Conservation (phyloP, 1,284 basidiomycete species). For the Grifola frondosa region DNA sequence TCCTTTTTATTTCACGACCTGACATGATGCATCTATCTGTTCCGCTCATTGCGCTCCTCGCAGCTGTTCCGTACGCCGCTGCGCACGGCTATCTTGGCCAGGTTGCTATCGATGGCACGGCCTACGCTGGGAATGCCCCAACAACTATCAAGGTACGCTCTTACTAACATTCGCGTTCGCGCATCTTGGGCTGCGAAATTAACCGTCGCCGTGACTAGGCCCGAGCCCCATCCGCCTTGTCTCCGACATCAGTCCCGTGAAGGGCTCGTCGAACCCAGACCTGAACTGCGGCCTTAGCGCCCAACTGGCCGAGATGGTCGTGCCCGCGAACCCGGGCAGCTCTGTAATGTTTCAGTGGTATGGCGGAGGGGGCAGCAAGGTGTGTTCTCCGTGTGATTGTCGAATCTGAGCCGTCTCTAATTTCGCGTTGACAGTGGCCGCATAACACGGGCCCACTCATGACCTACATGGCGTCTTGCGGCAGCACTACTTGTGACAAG, state of each 20-base stretch:
- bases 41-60: slow-evolving; percentile 14
- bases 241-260: slow-evolving; percentile 54
- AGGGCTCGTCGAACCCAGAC: slow-evolving; percentile 56
- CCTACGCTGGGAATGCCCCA: slow-evolving; percentile 23
- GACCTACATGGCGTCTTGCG: slow-evolving; percentile 71
- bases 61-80: slow-evolving; percentile 12
- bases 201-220: background rate
- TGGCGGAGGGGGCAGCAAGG: slow-evolving; percentile 44
- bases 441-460: slow-evolving; percentile 71
- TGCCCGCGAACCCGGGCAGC: slow-evolving; percentile 64
- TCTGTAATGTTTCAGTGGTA: slow-evolving; percentile 58
- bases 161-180: too few species aligned
- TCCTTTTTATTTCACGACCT: slow-evolving; percentile 1
- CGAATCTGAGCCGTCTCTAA: background rate
- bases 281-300: slow-evolving; percentile 67
- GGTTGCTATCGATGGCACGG: slow-evolving; percentile 22
- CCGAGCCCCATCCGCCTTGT: slow-evolving; percentile 62
- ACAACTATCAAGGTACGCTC: slow-evolving; percentile 31
- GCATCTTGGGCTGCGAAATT: background rate
- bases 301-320: slow-evolving; percentile 50
- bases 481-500: slow-evolving; percentile 52
- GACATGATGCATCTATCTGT: slow-evolving; percentile 20
- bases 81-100: slow-evolving; percentile 23
- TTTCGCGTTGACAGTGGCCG: slow-evolving; percentile 51
- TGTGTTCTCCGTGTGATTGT: slow-evolving; percentile 32